These are phyloP conservation scores for Boletellus ananas DNA, from an alignment of 768 basidiomycete species.

Conservation along the genomic window DNA sequence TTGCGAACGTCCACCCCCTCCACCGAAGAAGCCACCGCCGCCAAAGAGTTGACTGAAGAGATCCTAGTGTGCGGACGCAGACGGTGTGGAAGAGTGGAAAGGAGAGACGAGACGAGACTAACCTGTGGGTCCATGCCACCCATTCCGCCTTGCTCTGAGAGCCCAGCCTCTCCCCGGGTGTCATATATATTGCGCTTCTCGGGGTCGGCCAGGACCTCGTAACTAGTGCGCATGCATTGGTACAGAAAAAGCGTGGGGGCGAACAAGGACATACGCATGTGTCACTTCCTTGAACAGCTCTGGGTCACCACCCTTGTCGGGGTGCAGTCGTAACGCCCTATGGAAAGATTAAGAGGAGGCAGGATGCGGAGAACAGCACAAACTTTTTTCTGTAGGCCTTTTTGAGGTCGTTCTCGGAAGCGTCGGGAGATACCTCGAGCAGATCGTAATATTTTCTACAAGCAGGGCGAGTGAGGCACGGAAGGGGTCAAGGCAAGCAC, in stretches of 20 bases:
- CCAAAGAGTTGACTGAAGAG: constrained; percentile 97
- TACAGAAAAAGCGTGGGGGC: neutral
- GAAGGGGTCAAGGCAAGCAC: neutral
- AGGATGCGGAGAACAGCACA: constrained; percentile 5
- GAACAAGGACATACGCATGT: constrained; percentile 66
- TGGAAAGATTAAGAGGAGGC: constrained; percentile 5
- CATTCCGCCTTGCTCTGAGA: constrained; percentile 83
- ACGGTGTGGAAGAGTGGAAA: neutral
- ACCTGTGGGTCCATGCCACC: constrained; percentile 97
- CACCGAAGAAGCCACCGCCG: constrained; percentile 76
- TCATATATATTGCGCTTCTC: constrained; percentile 84
- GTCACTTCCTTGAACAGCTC: constrained; percentile 98
- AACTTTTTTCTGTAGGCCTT: constrained; percentile 96
- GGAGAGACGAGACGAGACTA: constrained; percentile 20
- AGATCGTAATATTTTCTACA: constrained; percentile 88
- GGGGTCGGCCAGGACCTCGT: constrained; percentile 88
- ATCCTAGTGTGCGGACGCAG: constrained; percentile 49
- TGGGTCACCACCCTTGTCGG: constrained; percentile 94
- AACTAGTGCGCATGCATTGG: constrained; percentile 45
- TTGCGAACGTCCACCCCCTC: constrained; percentile 53
- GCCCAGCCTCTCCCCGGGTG: constrained; percentile 86
- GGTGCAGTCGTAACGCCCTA: constrained; percentile 82
- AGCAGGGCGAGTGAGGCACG: neutral
- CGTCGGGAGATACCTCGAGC: constrained; percentile 76
- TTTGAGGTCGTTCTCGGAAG: constrained; percentile 83